A percentile compares a stretch with the other conserved stretches of the same genome.
phyloP scores from a whole-genome alignment of 1,284 basidiomycete genomes.

The Boletus austroedulis region DNA sequence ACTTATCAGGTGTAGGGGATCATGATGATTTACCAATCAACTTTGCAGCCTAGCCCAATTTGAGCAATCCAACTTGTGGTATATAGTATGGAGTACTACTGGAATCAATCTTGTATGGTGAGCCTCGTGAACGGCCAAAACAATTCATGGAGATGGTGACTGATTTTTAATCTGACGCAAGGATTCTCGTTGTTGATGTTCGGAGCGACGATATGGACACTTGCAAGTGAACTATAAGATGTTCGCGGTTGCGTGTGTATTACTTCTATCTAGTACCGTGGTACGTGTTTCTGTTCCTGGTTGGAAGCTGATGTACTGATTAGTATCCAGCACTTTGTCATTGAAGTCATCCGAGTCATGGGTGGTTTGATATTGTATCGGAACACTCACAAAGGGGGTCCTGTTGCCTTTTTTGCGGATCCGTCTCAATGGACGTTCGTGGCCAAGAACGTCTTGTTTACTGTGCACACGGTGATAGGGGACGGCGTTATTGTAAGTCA shows the following conservation, averaged over 20 bases:
- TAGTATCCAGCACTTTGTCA: conserved; percentile 17
- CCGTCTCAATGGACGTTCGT: conserved; percentile 6
- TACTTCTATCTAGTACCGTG: conserved; percentile 6
- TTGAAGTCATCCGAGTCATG: conserved; percentile 18
- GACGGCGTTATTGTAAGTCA: conserved; percentile 35
- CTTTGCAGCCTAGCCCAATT: background rate
- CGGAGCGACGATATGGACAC: conserved; percentile 1
- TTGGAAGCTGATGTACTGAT: background rate
- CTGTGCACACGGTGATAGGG: conserved; percentile 34
- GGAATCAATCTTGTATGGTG: conserved; percentile 5
- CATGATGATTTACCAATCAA: background rate
- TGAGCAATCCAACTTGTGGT: no score
- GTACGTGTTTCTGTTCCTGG: background rate
- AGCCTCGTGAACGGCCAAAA: background rate
- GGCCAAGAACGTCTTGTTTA: background rate
- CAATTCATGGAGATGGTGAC: no score
- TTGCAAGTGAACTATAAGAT: conserved; percentile 2
- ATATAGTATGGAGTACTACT: background rate
- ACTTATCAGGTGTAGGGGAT: background rate
- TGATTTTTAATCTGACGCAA: background rate
- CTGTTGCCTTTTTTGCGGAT: background rate
- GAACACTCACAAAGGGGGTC: conserved; percentile 5
- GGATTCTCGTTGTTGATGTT: conserved; percentile 13
- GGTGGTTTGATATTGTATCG: conserved; percentile 7
- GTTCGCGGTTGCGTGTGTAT: background rate